phyloP scores from a whole-genome alignment of 1,284 basidiomycete genomes.

The Inonotus hispidus region DNA sequence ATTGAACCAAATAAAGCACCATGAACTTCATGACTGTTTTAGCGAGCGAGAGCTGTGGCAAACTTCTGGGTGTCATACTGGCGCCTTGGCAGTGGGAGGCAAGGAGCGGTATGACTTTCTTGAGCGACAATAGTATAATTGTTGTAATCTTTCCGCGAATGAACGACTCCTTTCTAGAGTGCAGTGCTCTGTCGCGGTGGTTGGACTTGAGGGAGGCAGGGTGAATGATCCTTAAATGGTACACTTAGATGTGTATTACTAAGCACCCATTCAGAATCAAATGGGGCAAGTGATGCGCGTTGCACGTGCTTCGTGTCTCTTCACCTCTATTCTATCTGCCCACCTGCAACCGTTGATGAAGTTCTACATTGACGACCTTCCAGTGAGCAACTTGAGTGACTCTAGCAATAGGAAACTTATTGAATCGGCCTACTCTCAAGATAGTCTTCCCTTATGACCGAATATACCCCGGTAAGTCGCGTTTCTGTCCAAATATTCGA shows the following conservation, averaged over 20 bases:
- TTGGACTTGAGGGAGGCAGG: too few species aligned
- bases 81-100: too few species aligned
- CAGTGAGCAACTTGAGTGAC: constrained; percentile 43
- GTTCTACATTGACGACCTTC: constrained; percentile 93
- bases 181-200: too few species aligned
- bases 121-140: too few species aligned
- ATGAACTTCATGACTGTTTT: too few species aligned
- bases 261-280: not conserved
- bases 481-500: not conserved
- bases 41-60: too few species aligned
- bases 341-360: constrained; percentile 56
- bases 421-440: constrained; percentile 34
- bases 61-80: too few species aligned
- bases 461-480: constrained; percentile 68
- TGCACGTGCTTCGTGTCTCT: constrained; percentile 1
- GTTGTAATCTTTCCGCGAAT: too few species aligned
- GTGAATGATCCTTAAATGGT: too few species aligned
- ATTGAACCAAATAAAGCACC: too few species aligned
- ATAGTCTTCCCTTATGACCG: constrained; percentile 91
- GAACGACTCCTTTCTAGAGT: too few species aligned
- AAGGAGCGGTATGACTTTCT: too few species aligned
- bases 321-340: not conserved
- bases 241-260: not conserved
- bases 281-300: not conserved
- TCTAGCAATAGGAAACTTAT: not conserved